These are phyloP conservation scores for Durio zibethinus DNA, from an alignment of 345 rosid species.

Conservation along the genomic window DNA sequence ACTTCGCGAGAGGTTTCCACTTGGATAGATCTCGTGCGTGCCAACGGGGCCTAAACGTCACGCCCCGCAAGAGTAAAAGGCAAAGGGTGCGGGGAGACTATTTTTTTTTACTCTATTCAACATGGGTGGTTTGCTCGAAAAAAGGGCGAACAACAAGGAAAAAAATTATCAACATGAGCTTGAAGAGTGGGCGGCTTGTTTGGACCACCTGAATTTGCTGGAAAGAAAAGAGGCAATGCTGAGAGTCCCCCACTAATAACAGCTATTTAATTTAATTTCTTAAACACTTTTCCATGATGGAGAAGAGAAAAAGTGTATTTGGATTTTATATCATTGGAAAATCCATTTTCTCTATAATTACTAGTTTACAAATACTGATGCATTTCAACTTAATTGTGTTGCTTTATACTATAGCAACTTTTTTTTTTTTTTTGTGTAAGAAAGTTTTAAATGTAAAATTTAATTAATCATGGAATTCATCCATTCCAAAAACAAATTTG, in stretches of 20 bases:
- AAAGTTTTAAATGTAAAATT: too few species aligned
- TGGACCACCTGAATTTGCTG: slow-evolving; percentile 29
- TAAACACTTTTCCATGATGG: not conserved
- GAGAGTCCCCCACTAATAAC: not conserved
- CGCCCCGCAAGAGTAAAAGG: not conserved
- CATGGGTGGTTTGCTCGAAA: not conserved
- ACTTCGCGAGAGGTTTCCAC: slow-evolving; percentile 22
- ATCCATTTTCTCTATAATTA: not conserved
- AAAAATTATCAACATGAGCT: not conserved
- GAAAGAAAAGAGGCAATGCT: not conserved
- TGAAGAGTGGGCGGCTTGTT: not conserved
- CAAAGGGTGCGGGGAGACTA: too few species aligned
- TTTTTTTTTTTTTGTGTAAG: too few species aligned
- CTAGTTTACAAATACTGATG: not conserved
- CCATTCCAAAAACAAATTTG: too few species aligned
- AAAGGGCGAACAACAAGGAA: not conserved
- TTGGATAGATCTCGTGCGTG: slow-evolving; percentile 25
- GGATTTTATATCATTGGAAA: not conserved
- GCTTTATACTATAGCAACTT: too few species aligned
- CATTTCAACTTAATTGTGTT: not conserved
- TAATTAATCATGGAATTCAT: too few species aligned
- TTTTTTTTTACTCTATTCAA: not conserved
- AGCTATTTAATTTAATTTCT: not conserved
- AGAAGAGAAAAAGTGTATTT: not conserved
- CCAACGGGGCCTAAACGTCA: slow-evolving; percentile 19